Evolutionary conservation across 176 grass and related monocot species (phyloP), one percentile per base, ranked within the genome.

Genomic region (Avena insularis): DNA sequence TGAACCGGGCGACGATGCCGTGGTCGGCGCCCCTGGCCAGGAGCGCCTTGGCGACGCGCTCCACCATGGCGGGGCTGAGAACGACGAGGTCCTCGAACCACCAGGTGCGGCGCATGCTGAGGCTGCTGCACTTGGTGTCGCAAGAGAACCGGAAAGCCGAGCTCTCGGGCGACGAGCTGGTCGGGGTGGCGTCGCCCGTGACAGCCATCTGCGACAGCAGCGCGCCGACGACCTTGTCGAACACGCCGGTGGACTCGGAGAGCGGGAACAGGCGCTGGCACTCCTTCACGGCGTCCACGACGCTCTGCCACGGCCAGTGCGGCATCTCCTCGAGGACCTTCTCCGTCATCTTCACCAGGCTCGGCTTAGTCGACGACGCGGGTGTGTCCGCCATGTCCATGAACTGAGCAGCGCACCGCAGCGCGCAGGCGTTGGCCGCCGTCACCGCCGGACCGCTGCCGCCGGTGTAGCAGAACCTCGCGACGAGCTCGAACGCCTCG

Each of bases 161-260:
- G 83, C 97, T 97, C 80, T 99, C 97, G 15, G 97, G 94, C n/a
- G 97, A 99, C 62, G 93, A 93, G 49, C 86, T 92, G 47, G 90
- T 75, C 12, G 94, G 89, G 20, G 92, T 99, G 40, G 92, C 80
- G 20, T 94, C 97, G 12, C 68, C 87, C 0, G 87, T 61, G 80
- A 90, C 79, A 35, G 88, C 84, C 66, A 97, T 80, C 77, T 93
- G 95, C 10, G 86, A 90, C 67, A 87, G 79, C 55, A 94, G 66
- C 36, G 91, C 86, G 6, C 86, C 81, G 43, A 90, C 19, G 69
- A 94, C 84, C 50, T 51, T 79, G 78, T 92, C 94, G 66, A 94
- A 87, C 54, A 89, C 74, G 16, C 89, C 94, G 5, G 80, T 91
- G 64, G 89, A 70, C 7, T 88, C 83, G 2, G 87, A 69, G 2